Base-by-base conservation (phyloP, 1,139 yeast species). In the Williopsis jadinii region DNA sequence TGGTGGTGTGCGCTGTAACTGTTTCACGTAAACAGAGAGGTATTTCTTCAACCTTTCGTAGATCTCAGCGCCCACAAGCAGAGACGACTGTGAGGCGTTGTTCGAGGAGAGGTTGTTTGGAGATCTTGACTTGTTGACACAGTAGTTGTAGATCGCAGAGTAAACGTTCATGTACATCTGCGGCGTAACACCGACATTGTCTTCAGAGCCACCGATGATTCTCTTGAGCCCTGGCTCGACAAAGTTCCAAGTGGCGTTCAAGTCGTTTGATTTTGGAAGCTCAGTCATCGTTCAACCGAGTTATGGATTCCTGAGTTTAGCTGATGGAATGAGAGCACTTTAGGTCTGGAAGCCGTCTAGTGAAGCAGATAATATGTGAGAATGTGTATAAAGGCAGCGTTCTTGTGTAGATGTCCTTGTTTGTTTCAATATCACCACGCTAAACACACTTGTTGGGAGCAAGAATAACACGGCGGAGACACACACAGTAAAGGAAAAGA, bases 81-180 rank as follows among this genome's bases (percentile, higher is more conserved):
- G 65, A 42, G 64, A 67, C 9, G 61, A 59, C 42, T 57, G 58
- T 1, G 47, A 46, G 9, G 51, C 39, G 26, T 51, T 48, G n/a
- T 49, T 35, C 10, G 41, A 19, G 45, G 58, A 59, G 49, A 65
- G 58, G 50, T 64, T 64, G 12, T 64, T 67, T 14, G 70, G 67
- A 8, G 70, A 60, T 44, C 84, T 72, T 29, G 92, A 80, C 52
- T 84, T 84, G 52, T 86, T 82, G 40, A 86, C 92, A 67, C 98
- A 92, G 61, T 86, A 92, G 65, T 90, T 90, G 68, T 90, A 94
- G 50, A 92, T 84, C 4, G 95, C 95, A 1, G 95, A 85, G 60
- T 82, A 83, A n/a, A 67, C 66, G 36, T 66, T 68, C 81, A 84
- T 82, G 58, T 83, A 84, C 81, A 82, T 82, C 47, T 73, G 71